phyloP scores from a whole-genome alignment of 1,284 basidiomycete genomes.

The Vanrija humicola region DNA sequence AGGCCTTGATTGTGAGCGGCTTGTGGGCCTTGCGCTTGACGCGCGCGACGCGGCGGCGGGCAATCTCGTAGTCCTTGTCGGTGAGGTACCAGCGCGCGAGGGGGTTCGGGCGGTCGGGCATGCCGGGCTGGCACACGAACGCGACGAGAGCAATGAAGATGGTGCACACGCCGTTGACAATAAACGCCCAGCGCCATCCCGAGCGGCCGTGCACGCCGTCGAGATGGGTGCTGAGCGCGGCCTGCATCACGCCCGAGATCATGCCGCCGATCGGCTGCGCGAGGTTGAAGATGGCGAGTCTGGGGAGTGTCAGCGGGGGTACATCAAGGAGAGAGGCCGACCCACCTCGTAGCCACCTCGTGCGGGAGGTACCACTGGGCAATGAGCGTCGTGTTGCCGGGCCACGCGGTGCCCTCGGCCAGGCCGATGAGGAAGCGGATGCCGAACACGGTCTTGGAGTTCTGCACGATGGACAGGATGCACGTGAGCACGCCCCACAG shows the following conservation, averaged over 20 bases:
- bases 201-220: slow-evolving; percentile 6
- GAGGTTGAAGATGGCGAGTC: slow-evolving; percentile 23
- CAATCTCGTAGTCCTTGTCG: slow-evolving; percentile 19
- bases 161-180: slow-evolving; percentile 14
- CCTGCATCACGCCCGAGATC: slow-evolving; percentile 24
- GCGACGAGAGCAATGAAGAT: slow-evolving; percentile 12
- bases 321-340: no score
- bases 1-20: slow-evolving; percentile 12
- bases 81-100: slow-evolving; percentile 20
- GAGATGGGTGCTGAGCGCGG: slow-evolving; percentile 21
- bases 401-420: slow-evolving; percentile 19
- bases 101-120: slow-evolving; percentile 19
- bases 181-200: slow-evolving; percentile 24
- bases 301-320: neutral
- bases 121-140: slow-evolving; percentile 6
- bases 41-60: slow-evolving; percentile 13
- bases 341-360: slow-evolving; percentile 16
- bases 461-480: slow-evolving; percentile 9
- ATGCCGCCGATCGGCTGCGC: slow-evolving; percentile 19
- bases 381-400: slow-evolving; percentile 13
- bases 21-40: slow-evolving; percentile 18
- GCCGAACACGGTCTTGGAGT: slow-evolving; percentile 17
- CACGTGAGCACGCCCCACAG: slow-evolving; percentile 13
- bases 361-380: slow-evolving; percentile 21
- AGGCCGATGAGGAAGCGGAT: slow-evolving; percentile 29